Percentiles rank a stretch among this genome's conserved stretches.
phyloP scores from a whole-genome alignment of 306 rosid genomes.

The Cucurbita argyrosperma region DNA sequence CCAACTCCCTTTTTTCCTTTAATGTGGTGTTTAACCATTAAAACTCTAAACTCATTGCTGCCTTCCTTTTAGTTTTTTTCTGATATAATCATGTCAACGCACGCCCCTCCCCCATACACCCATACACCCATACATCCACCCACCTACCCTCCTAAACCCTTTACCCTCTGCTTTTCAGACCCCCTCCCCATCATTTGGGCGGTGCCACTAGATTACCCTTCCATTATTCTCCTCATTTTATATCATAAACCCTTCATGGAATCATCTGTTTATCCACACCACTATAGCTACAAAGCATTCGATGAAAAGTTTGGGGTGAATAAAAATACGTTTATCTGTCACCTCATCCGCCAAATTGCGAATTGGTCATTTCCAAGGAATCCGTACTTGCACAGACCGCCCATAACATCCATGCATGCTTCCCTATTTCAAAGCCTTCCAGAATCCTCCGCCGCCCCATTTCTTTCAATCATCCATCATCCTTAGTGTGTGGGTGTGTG shows the following conservation, averaged over 20 bases:
- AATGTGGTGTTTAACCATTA: not conserved
- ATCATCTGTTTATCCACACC: too few relatives aligned
- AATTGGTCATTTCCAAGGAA: slow-evolving; percentile 15
- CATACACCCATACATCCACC: too few relatives aligned
- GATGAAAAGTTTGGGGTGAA: not conserved
- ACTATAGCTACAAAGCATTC: not conserved
- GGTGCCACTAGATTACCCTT: not conserved
- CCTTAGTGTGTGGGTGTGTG: too few relatives aligned
- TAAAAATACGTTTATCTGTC: not conserved
- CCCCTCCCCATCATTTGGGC: not conserved
- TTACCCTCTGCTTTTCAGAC: not conserved
- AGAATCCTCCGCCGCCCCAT: slow-evolving; percentile 4
- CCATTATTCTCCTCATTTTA: not conserved
- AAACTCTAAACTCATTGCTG: not conserved
- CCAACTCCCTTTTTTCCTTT: not conserved
- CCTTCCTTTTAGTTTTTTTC: not conserved
- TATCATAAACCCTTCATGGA: not conserved
- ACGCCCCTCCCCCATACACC: too few relatives aligned
- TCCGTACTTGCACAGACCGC: slow-evolving; percentile 6
- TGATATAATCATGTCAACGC: not conserved
- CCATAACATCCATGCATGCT: slow-evolving; percentile 12
- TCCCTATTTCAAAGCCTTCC: not conserved
- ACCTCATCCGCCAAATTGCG: not conserved
- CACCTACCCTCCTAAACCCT: too few relatives aligned
- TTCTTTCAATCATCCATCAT: not conserved